phyloP scores from a whole-genome alignment of 768 basidiomycete genomes.

The Leucosporidium scottii region DNA sequence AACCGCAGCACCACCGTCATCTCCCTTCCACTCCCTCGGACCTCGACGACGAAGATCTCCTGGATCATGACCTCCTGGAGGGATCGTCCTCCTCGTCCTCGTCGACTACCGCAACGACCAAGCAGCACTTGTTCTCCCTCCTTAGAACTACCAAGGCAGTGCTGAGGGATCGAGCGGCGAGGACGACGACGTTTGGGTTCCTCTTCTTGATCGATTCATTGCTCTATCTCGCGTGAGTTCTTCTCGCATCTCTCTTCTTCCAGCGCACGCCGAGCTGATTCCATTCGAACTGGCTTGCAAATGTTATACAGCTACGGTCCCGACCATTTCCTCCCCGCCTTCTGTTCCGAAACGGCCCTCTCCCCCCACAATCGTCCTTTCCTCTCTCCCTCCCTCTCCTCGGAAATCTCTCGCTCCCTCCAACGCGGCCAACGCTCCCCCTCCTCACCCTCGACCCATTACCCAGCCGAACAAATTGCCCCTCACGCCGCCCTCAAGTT shows the following conservation, averaged over 20 bases:
- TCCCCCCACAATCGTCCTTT: conserved; percentile 24
- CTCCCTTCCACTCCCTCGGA: background rate
- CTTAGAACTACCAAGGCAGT: background rate
- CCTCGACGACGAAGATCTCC: background rate
- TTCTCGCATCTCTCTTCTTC: conserved; percentile 43
- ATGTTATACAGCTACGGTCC: conserved; percentile 29
- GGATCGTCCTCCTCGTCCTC: too few relatives aligned
- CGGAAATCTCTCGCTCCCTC: conserved; percentile 7
- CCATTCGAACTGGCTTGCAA: background rate
- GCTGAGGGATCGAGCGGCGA: conserved; percentile 17
- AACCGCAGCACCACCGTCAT: conserved; percentile 2
- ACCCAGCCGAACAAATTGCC: conserved; percentile 48
- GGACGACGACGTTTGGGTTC: conserved; percentile 28
- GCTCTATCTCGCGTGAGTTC: conserved; percentile 9
- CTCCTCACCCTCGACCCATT: background rate
- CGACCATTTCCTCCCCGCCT: conserved; percentile 35
- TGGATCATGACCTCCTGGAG: too few relatives aligned
- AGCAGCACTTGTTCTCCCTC: background rate
- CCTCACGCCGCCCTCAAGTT: conserved; percentile 44
- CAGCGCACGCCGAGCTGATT: background rate
- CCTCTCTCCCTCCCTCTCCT: conserved; percentile 22
- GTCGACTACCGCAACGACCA: background rate
- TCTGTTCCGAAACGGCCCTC: conserved; percentile 32
- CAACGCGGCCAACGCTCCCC: conserved; percentile 8
- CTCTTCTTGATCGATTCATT: conserved; percentile 27